Base-by-base conservation (phyloP, 306 rosid species). In the Coriaria nepalensis region DNA sequence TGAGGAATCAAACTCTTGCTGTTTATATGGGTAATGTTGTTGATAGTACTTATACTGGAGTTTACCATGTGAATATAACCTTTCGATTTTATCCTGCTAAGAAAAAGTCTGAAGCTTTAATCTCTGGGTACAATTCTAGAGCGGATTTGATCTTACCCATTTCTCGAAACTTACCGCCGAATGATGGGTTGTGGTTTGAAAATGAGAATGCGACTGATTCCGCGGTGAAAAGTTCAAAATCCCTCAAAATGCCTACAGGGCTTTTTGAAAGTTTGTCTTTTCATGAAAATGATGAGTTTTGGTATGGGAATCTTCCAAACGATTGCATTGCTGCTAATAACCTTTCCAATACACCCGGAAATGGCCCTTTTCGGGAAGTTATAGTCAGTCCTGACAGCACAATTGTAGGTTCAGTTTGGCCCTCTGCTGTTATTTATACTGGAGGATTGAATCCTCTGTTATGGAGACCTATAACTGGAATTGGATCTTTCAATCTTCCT, bases 361-460 rank as follows among this genome's bases (percentile, higher is more conserved):
- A 82, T 66, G 98, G 98, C 10, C 74, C 96, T 4, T 90, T 85
- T 53, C 77, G 98, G 75, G 96, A 90, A 73, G 83, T 90, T 63
- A 66, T 79, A 50, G 74, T 79, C 10, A 69, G 75, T 65, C 73
- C 84, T 56, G 95, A 90, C 45, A 72, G 53, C 40, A 54, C 67
- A 0, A 48, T 75, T 49, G 82, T 77, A 53, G 98, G 92, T 43
- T 75, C 79, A 0, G 47, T 85, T 40, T 90, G 95, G 92, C 98
- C 98, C 8, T 90, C 79, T 59, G 77, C 95, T 40, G 98, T 90
- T 52, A 77, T 90, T 34, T 90, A 51, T 37, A 85, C 95, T 4
- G 98, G 98, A 45, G 94, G 98, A 56, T 47, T 81, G 32, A 77
- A 81, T 63, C 98, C 98, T 5, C 85, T 90, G 10, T 64, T 90